These are phyloP conservation scores for Physocladia obscura DNA, from an alignment of 192 early-diverging fungal species.

Conservation along the genomic window DNA sequence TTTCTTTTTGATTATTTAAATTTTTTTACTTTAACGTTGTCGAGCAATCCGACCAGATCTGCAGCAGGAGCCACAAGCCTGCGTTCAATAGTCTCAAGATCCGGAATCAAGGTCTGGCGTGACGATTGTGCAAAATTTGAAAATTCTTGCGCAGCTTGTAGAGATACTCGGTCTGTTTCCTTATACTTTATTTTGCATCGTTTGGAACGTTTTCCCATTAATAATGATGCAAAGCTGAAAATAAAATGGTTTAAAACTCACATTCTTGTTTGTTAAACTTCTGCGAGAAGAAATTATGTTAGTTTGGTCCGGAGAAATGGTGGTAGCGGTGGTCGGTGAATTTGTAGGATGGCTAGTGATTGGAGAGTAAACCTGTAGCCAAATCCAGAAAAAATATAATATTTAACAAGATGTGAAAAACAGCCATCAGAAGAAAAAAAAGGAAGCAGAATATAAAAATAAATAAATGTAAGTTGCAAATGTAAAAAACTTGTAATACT, in stretches of 20 bases:
- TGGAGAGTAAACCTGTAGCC: constrained; percentile 14
- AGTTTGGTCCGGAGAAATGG: no score
- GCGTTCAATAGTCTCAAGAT: constrained; percentile 72
- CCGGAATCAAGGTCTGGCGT: constrained; percentile 60
- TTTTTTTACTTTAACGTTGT: constrained; percentile 63
- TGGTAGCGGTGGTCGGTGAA: no score
- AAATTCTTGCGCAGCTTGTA: constrained; percentile 51
- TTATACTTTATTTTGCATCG: constrained; percentile 1
- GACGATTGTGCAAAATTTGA: constrained; percentile 48
- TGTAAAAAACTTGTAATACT: no score
- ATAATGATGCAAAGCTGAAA: not conserved
- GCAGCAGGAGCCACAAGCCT: constrained; percentile 73
- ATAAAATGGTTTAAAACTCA: no score
- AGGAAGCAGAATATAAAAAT: not conserved
- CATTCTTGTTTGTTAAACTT: not conserved
- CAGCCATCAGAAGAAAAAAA: not conserved
- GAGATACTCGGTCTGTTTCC: constrained; percentile 31
- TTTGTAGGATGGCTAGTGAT: no score
- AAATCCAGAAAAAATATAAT: not conserved
- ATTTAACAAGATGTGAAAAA: not conserved
- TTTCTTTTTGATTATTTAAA: not conserved
- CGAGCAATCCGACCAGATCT: constrained; percentile 75
- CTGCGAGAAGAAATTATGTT: not conserved
- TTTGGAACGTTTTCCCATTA: not conserved
- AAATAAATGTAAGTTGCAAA: no score